Base-by-base conservation (phyloP, 371 early-diverging fungal species). In the Mortierella sp. region DNA sequence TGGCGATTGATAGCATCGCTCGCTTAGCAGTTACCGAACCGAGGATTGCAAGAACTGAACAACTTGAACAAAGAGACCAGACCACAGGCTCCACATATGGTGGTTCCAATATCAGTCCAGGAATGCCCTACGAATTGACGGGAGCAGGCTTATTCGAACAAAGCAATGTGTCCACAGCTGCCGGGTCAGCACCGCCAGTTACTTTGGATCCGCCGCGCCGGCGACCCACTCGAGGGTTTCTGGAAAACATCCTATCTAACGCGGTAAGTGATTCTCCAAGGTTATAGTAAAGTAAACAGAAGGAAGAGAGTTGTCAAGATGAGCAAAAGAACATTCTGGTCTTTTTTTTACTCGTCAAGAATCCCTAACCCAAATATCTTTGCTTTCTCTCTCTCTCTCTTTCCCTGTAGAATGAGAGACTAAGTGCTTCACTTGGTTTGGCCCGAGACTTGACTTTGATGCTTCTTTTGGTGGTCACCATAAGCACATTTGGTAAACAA, bases 381-480 rank as follows among this genome's bases (percentile, higher is more conserved):
- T 37, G 37, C 9, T 37, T 37, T 37, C n/a, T n/a, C n/a, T n/a
- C n/a, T n/a, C n/a, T n/a, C n/a, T n/a, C n/a, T n/a, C n/a, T 15
- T 14, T 18, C 21, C 23, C 16, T 26, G 12, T 48, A 77, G 79
- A 26, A 58, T 26, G 68, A 65, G n/a, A 55, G 72, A 16, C 11
- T 72, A 21, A 23, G 37, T 3, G 65, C 47, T 4, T 60, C 69
- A 15, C 50, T 66, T 21, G 52, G 45, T 12, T 57, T 77, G 7
- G 45, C 65, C 14, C 72, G 79, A 4, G 79, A 77, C 55, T 51
- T 77, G 79, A 72, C 79, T 7, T 21, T 77, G 59, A 72, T 77
- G 69, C 65, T 77, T 18, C 60, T 77, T 15, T n/a, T 77, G 2
- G 72, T 67, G 50, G 28, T 77, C 56, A 60, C 79, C 15, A 7